A percentile compares a stretch with the other conserved stretches of the same genome.
phyloP scores from a whole-genome alignment of 176 grass and related monocot genomes.

The Oryza officinalis region DNA sequence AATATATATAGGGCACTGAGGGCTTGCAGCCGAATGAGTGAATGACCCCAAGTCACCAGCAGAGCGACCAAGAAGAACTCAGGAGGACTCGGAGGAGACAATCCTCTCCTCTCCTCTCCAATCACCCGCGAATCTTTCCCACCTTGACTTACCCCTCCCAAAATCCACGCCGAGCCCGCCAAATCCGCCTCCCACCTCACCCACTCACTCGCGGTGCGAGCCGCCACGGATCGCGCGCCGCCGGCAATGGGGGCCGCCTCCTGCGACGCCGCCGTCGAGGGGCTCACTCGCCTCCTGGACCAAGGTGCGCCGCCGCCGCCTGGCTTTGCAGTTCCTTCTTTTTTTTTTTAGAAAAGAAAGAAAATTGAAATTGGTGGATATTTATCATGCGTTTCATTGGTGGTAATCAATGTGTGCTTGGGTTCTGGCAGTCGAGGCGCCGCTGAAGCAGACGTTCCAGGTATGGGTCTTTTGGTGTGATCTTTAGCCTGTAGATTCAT shows the following conservation, averaged over 20 bases:
- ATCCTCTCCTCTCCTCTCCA: not conserved
- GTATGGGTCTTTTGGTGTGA: conserved; percentile 37
- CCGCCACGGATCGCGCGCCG: not conserved
- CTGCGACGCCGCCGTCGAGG: conserved; percentile 69
- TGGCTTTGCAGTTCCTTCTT: not conserved
- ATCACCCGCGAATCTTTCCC: conserved; percentile 25
- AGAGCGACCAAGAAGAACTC: not conserved
- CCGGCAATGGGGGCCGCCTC: conserved; percentile 61
- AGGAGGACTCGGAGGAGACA: conserved; percentile 7
- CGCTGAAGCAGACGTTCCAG: conserved; percentile 81
- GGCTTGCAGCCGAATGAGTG: not conserved
- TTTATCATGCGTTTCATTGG: not conserved
- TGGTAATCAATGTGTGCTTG: conserved; percentile 3
- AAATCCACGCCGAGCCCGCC: conserved; percentile 38
- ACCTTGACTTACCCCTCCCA: not conserved
- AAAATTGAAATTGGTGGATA: not conserved
- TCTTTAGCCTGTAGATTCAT: not conserved
- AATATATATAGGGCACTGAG: not conserved
- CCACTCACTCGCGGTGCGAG: not conserved
- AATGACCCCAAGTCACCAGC: not conserved
- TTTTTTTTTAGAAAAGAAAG: not conserved
- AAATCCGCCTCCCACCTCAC: not conserved
- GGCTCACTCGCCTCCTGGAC: conserved; percentile 67
- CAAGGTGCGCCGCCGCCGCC: conserved; percentile 42
- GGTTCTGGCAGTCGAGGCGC: conserved; percentile 61